phyloP scores from a whole-genome alignment of 2,329 filamentous ascomycete genomes.

The Exophiala aquamarina region DNA sequence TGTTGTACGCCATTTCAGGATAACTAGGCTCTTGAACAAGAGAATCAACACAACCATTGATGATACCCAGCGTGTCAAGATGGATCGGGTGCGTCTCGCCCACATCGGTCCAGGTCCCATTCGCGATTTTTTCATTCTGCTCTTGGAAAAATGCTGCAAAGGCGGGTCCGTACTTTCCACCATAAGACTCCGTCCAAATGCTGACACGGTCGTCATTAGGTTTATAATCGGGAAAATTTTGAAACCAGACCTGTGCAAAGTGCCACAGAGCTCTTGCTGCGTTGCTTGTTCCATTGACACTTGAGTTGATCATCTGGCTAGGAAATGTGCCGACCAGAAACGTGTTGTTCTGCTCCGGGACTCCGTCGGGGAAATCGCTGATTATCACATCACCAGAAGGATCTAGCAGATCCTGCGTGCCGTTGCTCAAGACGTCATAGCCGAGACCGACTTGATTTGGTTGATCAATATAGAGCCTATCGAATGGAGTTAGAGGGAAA shows the following conservation, averaged over 20 bases:
- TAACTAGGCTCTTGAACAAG: conserved; percentile 45
- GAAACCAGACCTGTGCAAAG: conserved; percentile 57
- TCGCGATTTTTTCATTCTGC: conserved; percentile 30
- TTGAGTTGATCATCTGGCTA: conserved; percentile 42
- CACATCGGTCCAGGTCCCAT: conserved; percentile 21
- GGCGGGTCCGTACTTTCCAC: conserved; percentile 31
- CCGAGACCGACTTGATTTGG: conserved; percentile 60
- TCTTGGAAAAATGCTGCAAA: conserved; percentile 30
- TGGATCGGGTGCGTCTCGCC: conserved; percentile 26
- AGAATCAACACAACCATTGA: conserved; percentile 51
- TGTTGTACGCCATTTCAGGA: conserved; percentile 49
- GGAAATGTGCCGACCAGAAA: conserved; percentile 55
- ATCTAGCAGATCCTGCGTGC: conserved; percentile 36
- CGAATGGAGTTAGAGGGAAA: conserved; percentile 34
- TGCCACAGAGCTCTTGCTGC: conserved; percentile 53
- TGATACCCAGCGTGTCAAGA: conserved; percentile 48
- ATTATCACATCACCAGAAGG: conserved; percentile 27
- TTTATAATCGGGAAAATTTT: conserved; percentile 57
- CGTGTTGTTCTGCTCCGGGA: conserved; percentile 51
- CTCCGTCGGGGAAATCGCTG: conserved; percentile 27
- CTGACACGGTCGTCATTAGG: conserved; percentile 46
- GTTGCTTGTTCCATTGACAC: conserved; percentile 38
- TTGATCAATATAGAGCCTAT: conserved; percentile 64
- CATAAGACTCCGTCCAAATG: conserved; percentile 28
- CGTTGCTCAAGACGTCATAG: conserved; percentile 48